Percentiles rank a stretch among this genome's conserved stretches.
These are phyloP conservation scores for Podaxis sp. DNA, from an alignment of 768 basidiomycete genomes.

Conservation along the genomic window DNA sequence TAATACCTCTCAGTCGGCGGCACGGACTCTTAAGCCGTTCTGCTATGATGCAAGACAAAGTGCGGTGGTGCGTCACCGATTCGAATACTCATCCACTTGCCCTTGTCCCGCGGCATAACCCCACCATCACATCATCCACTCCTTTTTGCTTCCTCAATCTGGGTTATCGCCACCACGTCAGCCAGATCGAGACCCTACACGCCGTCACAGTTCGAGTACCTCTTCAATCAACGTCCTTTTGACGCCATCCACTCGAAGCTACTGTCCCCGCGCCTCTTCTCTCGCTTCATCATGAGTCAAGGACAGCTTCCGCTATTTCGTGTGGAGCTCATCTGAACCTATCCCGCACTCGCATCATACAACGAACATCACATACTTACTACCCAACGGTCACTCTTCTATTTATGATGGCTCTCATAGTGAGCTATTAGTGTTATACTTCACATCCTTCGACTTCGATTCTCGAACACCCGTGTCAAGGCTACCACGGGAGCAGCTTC, in stretches of 20 bases:
- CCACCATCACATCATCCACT: neutral
- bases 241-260: neutral
- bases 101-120: neutral
- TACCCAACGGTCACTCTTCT: neutral
- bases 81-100: neutral
- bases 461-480: neutral
- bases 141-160: neutral
- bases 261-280: neutral
- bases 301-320: neutral
- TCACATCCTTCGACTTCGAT: slow-evolving; percentile 11
- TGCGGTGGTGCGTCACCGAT: neutral
- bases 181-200: neutral
- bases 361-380: neutral
- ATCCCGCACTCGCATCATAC: neutral
- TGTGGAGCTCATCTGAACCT: neutral
- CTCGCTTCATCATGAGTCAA: neutral
- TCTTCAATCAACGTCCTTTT: neutral
- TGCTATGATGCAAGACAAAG: neutral
- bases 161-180: neutral
- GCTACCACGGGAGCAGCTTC: neutral
- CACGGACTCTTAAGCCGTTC: neutral
- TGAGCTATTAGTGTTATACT: slow-evolving; percentile 1
- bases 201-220: neutral
- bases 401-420: slow-evolving; percentile 4
- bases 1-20: neutral